Evolutionary conservation across 176 grass and related monocot species (phyloP), one percentile per base, ranked within the genome.

Genomic region (Musa troglodytarum): DNA sequence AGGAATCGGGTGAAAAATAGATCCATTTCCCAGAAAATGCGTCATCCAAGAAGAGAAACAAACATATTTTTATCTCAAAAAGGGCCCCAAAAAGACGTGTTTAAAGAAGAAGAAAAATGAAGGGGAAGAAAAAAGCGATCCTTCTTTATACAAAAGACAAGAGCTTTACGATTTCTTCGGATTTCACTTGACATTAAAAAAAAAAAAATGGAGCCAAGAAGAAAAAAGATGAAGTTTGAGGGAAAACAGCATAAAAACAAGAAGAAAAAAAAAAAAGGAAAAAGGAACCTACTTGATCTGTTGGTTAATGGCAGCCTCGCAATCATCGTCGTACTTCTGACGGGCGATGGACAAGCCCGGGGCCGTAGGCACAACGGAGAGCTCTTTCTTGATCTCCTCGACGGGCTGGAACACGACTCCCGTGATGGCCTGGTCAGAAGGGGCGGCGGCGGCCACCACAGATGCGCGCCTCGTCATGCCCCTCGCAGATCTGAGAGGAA

Each of bases 281-380:
- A 63, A 63, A 21, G 21, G 19, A 26, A 65, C 62, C 17, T 19
- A 65, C 62, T 65, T 65, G 62, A 65, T 65, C 62, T 65, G 62
- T 26, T 65, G 9, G 9, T 65, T 65, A 10, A 65, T 23, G 20
- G 62, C 62, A 20, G 62, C 10, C 23, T 65, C 62, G 20, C 62
- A 65, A 19, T 65, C 62, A 65, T 65, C 62, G 62, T 19, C 62
- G 62, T 65, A 65, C 21, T 65, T 65, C 19, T 65, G 62, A 65
- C 62, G 62, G 11, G 20, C 62, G 10, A 65, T 23, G 10, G 62
- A 65, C 62, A 11, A 20, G 21, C 23, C 62, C 2, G 21, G 20
- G 17, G 62, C 20, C 20, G 19, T 65, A 10, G 62, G n/a, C 21
- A 65, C 1, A 1, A 65, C 1, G 23, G 8, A 12, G n/a, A 65